These are phyloP conservation scores for Trametes polyzona DNA, from an alignment of 1,284 basidiomycete genomes.

Conservation along the genomic window DNA sequence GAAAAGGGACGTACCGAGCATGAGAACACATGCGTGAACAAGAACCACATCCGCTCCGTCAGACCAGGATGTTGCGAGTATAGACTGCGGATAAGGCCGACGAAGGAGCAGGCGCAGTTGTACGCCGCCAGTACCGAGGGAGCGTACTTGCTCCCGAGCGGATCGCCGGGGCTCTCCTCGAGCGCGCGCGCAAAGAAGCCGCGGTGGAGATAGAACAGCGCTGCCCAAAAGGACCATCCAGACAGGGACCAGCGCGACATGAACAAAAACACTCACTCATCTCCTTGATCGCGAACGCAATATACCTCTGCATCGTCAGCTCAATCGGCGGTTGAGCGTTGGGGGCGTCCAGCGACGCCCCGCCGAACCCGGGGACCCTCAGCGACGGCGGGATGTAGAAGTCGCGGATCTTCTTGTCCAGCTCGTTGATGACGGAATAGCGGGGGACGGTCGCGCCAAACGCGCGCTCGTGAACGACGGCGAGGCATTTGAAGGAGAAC, in stretches of 20 bases:
- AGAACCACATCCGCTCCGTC: slow-evolving; percentile 73
- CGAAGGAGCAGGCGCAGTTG: slow-evolving; percentile 67
- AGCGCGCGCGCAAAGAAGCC: slow-evolving; percentile 73
- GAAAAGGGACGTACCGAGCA: slow-evolving; percentile 56
- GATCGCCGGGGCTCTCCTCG: slow-evolving; percentile 62
- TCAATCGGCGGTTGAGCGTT: slow-evolving; percentile 52
- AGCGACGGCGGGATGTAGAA: slow-evolving; percentile 66
- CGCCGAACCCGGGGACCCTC: slow-evolving; percentile 66
- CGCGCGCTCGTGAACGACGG: slow-evolving; percentile 64
- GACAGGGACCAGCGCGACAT: background rate
- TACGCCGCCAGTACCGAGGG: slow-evolving; percentile 71
- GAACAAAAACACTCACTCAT: slow-evolving; percentile 52
- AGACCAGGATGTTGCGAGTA: slow-evolving; percentile 66
- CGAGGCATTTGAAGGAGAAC: slow-evolving; percentile 62
- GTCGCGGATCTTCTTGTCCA: slow-evolving; percentile 65
- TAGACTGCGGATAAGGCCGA: slow-evolving; percentile 63
- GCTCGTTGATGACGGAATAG: slow-evolving; percentile 62
- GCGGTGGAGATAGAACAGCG: slow-evolving; percentile 72
- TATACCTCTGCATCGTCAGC: slow-evolving; percentile 66
- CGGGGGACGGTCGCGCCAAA: slow-evolving; percentile 63
- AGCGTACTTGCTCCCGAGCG: slow-evolving; percentile 69
- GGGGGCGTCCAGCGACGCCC: slow-evolving; percentile 46
- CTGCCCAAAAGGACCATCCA: slow-evolving; percentile 36
- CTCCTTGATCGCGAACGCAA: slow-evolving; percentile 65
- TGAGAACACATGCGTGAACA: slow-evolving; percentile 75